phyloP scores from a whole-genome alignment of 768 basidiomycete genomes.

The Pleurotus platypus region DNA sequence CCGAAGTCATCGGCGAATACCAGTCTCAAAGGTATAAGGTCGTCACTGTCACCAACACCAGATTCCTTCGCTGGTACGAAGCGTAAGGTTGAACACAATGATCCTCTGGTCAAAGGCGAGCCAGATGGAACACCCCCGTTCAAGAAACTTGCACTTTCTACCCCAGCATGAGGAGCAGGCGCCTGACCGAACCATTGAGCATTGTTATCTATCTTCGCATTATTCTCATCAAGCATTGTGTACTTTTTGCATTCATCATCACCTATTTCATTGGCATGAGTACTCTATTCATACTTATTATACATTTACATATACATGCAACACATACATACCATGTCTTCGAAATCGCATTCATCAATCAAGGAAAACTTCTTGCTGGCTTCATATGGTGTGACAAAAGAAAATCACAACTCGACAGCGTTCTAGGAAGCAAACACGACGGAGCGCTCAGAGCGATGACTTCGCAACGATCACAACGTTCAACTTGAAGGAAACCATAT shows the following conservation, averaged over 20 bases:
- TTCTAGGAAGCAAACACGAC: no score
- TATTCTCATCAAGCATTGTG: not conserved
- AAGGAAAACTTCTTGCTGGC: not conserved
- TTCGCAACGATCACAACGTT: no score
- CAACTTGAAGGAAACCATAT: not conserved
- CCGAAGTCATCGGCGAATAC: slow-evolving; percentile 30
- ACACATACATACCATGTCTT: not conserved
- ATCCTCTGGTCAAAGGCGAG: slow-evolving; percentile 34
- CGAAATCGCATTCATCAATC: not conserved
- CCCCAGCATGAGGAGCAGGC: slow-evolving; percentile 4
- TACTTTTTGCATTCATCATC: not conserved
- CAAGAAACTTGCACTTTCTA: slow-evolving; percentile 61
- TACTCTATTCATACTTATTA: slow-evolving; percentile 8
- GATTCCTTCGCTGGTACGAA: slow-evolving; percentile 57
- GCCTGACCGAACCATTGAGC: slow-evolving; percentile 11
- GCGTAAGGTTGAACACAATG: slow-evolving; percentile 68
- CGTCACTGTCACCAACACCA: slow-evolving; percentile 40
- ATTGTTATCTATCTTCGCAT: not conserved
- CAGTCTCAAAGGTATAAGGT: slow-evolving; percentile 26
- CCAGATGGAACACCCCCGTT: slow-evolving; percentile 54
- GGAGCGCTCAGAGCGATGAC: no score
- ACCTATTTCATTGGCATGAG: not conserved
- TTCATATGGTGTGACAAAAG: no score
- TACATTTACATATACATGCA: not conserved
- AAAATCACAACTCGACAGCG: no score